Conservation (phyloP, 768 basidiomycete species). For the Mycena sanguinolenta region DNA sequence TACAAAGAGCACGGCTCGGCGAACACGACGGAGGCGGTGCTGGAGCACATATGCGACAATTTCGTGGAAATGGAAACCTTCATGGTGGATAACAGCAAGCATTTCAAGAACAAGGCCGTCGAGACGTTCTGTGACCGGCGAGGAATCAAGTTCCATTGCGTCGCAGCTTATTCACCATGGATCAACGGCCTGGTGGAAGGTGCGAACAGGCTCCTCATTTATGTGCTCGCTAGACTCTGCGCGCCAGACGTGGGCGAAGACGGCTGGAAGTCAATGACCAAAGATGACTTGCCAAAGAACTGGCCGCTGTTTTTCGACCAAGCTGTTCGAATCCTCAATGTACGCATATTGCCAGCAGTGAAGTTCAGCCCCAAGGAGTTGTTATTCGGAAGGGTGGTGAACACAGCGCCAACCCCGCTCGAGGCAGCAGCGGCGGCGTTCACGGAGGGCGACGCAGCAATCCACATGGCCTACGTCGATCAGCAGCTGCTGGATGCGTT, state of each 20-base stretch:
- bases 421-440: neutral
- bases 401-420: constrained; percentile 40
- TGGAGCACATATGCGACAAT: constrained; percentile 35
- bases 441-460: constrained; percentile 10
- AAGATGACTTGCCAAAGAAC: constrained; percentile 31
- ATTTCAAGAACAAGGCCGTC: constrained; percentile 40
- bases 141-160: constrained; percentile 22
- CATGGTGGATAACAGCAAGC: constrained; percentile 43
- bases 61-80: constrained; percentile 35
- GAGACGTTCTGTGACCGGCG: constrained; percentile 28
- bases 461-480: constrained; percentile 46
- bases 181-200: constrained; percentile 44
- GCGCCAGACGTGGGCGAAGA: constrained; percentile 38
- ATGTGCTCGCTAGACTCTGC: constrained; percentile 37
- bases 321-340: constrained; percentile 38
- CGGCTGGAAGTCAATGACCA: constrained; percentile 9
- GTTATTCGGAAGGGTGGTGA: constrained; percentile 45
- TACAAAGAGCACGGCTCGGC: constrained; percentile 3
- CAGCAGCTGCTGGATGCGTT: constrained; percentile 49
- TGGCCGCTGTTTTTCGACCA: constrained; percentile 41
- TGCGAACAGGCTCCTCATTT: constrained; percentile 39
- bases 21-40: constrained; percentile 8
- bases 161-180: constrained; percentile 44
- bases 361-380: constrained; percentile 44
- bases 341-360: constrained; percentile 39